These are phyloP conservation scores for Talaromyces marneffei DNA, from an alignment of 2,329 filamentous ascomycete species.

Conservation along the genomic window DNA sequence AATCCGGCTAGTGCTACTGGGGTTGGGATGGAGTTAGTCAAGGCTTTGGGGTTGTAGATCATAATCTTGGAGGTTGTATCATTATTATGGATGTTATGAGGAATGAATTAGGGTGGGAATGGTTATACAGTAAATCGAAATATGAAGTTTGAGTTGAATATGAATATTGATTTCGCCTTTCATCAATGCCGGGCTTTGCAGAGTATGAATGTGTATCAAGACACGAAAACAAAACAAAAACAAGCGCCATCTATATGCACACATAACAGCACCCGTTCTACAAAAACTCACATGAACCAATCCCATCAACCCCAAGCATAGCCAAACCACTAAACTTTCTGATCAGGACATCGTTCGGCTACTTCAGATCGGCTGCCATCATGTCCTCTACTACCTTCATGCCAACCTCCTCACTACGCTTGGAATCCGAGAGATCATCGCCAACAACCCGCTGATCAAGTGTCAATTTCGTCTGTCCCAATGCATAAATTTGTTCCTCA, in stretches of 20 bases:
- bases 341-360: not conserved
- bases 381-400: conserved; percentile 47
- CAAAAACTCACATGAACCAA: not conserved
- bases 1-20: conserved; percentile 42
- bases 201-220: not conserved
- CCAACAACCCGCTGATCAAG: conserved; percentile 71
- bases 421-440: conserved; percentile 48
- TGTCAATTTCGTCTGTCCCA: conserved; percentile 88
- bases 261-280: not conserved
- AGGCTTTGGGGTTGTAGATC: conserved; percentile 23
- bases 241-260: conserved; percentile 8
- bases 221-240: not conserved
- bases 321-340: not conserved
- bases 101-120: too few relatives aligned
- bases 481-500: conserved; percentile 85
- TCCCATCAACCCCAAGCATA: not conserved
- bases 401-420: conserved; percentile 45
- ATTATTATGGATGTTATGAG: too few relatives aligned
- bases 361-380: conserved; percentile 40
- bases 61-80: not conserved
- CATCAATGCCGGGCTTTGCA: too few relatives aligned
- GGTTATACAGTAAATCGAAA: not conserved
- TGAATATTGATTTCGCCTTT: not conserved
- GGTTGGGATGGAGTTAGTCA: conserved; percentile 41
- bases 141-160: not conserved